These are phyloP conservation scores for Suillus brevipes DNA, from an alignment of 768 basidiomycete species.

Conservation along the genomic window DNA sequence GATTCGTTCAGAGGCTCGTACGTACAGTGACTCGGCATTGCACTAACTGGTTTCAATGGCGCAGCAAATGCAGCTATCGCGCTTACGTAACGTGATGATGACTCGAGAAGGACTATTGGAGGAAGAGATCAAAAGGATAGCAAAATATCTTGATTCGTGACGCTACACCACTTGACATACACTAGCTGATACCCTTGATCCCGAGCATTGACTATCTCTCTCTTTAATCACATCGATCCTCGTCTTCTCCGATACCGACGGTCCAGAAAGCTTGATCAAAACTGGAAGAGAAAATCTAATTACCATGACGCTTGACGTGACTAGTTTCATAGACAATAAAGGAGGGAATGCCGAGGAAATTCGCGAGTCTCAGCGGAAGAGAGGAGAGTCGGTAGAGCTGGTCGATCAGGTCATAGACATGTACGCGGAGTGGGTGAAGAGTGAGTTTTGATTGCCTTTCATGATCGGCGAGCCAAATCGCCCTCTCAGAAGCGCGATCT, in stretches of 20 bases:
- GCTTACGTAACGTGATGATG: conserved; percentile 12
- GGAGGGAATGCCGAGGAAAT: conserved; percentile 93
- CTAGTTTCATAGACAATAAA: conserved; percentile 79
- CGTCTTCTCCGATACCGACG: neutral
- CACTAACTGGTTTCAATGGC: neutral
- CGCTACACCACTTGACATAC: neutral
- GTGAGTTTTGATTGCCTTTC: conserved; percentile 49
- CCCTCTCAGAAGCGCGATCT: conserved; percentile 1
- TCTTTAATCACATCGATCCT: neutral
- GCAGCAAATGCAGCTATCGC: neutral
- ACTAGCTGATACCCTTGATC: conserved; percentile 6
- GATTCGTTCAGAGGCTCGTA: neutral
- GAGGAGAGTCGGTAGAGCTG: conserved; percentile 85
- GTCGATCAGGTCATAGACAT: conserved; percentile 93
- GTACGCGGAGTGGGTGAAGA: conserved; percentile 92
- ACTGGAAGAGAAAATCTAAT: conserved; percentile 6
- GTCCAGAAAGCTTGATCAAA: neutral
- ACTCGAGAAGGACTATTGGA: conserved; percentile 4
- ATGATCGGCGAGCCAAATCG: conserved; percentile 8
- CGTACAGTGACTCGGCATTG: neutral
- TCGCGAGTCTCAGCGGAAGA: conserved; percentile 87
- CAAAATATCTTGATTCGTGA: neutral
- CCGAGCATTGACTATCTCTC: neutral
- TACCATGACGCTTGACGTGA: conserved; percentile 80
- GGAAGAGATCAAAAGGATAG: neutral